phyloP scores from a whole-genome alignment of 2,329 filamentous ascomycete genomes.

The Claviceps maximensis region DNA sequence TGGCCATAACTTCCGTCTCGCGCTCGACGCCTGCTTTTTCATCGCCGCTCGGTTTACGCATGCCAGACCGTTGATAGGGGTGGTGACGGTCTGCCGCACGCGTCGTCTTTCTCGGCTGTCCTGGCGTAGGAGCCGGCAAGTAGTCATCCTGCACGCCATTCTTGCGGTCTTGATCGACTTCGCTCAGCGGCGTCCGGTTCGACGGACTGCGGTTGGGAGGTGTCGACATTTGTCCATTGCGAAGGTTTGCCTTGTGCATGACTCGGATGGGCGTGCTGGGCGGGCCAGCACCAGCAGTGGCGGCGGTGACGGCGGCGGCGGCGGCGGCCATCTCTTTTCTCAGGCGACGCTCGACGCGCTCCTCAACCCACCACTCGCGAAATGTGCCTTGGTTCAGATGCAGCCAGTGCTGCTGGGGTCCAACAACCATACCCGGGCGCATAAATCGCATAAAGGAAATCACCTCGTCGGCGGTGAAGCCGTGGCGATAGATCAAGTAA shows the following conservation, averaged over 20 bases:
- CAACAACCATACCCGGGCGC: constrained; percentile 97
- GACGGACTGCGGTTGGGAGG: constrained; percentile 69
- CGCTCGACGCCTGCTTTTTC: constrained; percentile 41
- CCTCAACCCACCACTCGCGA: constrained; percentile 96
- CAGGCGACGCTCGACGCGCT: constrained; percentile 60
- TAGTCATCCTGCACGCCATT: constrained; percentile 74
- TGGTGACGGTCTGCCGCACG: constrained; percentile 64
- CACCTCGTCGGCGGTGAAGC: constrained; percentile 92
- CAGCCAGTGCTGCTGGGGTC: constrained; percentile 96
- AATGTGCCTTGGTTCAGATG: constrained; percentile 94
- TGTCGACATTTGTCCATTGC: constrained; percentile 62
- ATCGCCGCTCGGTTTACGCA: constrained; percentile 25
- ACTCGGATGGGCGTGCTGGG: constrained; percentile 49
- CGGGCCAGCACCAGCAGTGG: constrained; percentile 7
- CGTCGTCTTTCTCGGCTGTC: constrained; percentile 83
- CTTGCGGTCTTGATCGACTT: constrained; percentile 71
- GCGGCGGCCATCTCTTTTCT: constrained; percentile 42
- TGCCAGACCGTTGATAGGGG: constrained; percentile 49
- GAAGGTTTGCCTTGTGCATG: constrained; percentile 44
- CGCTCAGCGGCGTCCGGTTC: constrained; percentile 75
- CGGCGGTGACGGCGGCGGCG: background rate
- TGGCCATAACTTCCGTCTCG: constrained; percentile 47
- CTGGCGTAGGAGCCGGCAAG: constrained; percentile 85
- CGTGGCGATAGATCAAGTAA: constrained; percentile 93
- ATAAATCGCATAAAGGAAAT: constrained; percentile 99